Evolutionary conservation across 2,329 filamentous ascomycete genomes (phyloP).

Genomic region (Zopfia rhizophila): DNA sequence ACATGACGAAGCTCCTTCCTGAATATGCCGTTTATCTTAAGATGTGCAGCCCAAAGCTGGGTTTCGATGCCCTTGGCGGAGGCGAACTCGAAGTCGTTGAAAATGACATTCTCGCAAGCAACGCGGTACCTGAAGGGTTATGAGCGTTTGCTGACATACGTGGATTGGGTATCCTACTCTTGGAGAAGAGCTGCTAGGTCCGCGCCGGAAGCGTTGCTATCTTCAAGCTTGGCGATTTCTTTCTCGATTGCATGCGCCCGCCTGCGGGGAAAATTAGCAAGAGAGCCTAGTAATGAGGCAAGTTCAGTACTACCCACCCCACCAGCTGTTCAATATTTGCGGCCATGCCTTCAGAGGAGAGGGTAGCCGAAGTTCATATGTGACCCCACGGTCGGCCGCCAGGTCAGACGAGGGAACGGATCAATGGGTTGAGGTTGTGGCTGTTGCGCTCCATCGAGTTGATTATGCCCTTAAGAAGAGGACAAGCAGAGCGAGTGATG

Average conservation of each 20-base stretch:
- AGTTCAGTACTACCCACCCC: constrained; percentile 54
- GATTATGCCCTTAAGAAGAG: constrained; percentile 41
- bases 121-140: constrained; percentile 69
- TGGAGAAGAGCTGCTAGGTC: constrained; percentile 59
- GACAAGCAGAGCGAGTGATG: constrained; percentile 40
- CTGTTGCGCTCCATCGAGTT: constrained; percentile 66
- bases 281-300: constrained; percentile 3
- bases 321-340: constrained; percentile 61
- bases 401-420: constrained; percentile 68
- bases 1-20: constrained; percentile 72
- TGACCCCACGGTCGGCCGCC: constrained; percentile 63
- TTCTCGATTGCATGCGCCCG: constrained; percentile 60
- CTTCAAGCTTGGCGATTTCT: constrained; percentile 61
- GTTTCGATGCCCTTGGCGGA: constrained; percentile 72
- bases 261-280: constrained; percentile 41
- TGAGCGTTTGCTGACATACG: constrained; percentile 7
- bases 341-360: constrained; percentile 53
- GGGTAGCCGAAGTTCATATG: constrained; percentile 44
- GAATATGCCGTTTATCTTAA: constrained; percentile 80
- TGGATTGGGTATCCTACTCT: constrained; percentile 37
- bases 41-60: constrained; percentile 82
- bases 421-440: constrained; percentile 58
- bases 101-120: constrained; percentile 76
- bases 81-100: constrained; percentile 75
- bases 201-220: constrained; percentile 60